These are phyloP conservation scores for Monsonia emarginata DNA, from an alignment of 441 rosid genomes.

Conservation along the genomic window DNA sequence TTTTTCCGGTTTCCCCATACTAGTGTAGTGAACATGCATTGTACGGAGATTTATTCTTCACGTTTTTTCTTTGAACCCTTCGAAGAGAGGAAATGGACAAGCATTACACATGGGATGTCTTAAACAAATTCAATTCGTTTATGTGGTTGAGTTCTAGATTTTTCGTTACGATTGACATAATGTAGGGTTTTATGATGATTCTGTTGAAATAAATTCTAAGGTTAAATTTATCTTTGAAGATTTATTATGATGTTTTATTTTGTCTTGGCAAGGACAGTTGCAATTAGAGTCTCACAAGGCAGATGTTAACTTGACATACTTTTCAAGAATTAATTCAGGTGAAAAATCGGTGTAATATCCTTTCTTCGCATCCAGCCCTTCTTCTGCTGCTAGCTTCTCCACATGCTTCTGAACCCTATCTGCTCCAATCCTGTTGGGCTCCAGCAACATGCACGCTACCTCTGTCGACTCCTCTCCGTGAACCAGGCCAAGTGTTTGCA, in stretches of 20 bases:
- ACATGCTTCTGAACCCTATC: constrained; percentile 44
- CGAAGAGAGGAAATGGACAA: neutral
- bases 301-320: constrained; percentile 29
- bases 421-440: constrained; percentile 48
- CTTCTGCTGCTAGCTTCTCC: constrained; percentile 41
- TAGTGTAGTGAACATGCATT: neutral
- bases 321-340: constrained; percentile 42
- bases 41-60: neutral
- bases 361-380: constrained; percentile 43
- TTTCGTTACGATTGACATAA: no score
- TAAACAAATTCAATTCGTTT: neutral
- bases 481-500: constrained; percentile 39
- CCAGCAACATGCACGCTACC: constrained; percentile 55
- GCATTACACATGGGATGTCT: neutral
- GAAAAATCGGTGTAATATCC: constrained; percentile 55
- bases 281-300: neutral
- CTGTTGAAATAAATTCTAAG: no score
- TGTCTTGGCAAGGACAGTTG: no score
- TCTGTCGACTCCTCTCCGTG: constrained; percentile 44
- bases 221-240: no score
- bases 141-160: neutral
- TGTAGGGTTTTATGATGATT: no score
- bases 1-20: neutral
- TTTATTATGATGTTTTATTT: no score
- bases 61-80: no score